Evolutionary conservation across 208 protist species (phyloP).

Genomic region (Wallacemonas collosoma): DNA sequence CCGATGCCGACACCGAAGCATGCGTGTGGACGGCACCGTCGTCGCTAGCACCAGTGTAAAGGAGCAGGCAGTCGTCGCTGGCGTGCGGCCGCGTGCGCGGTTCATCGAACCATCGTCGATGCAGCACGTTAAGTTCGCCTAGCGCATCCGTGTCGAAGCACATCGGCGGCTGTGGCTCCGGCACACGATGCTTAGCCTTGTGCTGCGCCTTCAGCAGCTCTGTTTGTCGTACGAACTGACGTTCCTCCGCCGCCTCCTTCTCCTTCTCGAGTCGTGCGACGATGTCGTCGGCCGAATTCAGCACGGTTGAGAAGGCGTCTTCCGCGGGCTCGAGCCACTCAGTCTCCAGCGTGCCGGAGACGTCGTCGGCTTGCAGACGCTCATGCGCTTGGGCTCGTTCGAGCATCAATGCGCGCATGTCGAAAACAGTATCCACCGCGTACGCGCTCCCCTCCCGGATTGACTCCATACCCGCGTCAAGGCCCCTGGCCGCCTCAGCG

Average conservation of each 20-base stretch:
- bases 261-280: slow-evolving; percentile 17
- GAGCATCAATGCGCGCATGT: slow-evolving; percentile 21
- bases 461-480: neutral
- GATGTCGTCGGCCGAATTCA: slow-evolving; percentile 12
- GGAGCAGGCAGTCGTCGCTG: slow-evolving; percentile 83
- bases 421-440: slow-evolving; percentile 58
- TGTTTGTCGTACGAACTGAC: slow-evolving; percentile 29
- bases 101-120: slow-evolving; percentile 36
- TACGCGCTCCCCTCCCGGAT: slow-evolving; percentile 15
- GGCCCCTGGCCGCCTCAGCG: neutral
- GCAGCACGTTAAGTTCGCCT: slow-evolving; percentile 43
- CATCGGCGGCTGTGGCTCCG: slow-evolving; percentile 32
- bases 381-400: slow-evolving; percentile 8
- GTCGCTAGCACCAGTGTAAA: slow-evolving; percentile 95
- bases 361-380: slow-evolving; percentile 22
- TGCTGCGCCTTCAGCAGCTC: slow-evolving; percentile 36
- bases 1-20: slow-evolving; percentile 74
- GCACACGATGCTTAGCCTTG: slow-evolving; percentile 28
- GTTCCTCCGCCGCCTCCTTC: slow-evolving; percentile 11
- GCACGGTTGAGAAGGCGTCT: slow-evolving; percentile 14
- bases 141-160: slow-evolving; percentile 66
- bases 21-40: slow-evolving; percentile 95
- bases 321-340: slow-evolving; percentile 10
- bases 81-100: slow-evolving; percentile 34
- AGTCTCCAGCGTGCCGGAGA: neutral